phyloP scores from a whole-genome alignment of 345 rosid species.

The Hypericum androsaemum region DNA sequence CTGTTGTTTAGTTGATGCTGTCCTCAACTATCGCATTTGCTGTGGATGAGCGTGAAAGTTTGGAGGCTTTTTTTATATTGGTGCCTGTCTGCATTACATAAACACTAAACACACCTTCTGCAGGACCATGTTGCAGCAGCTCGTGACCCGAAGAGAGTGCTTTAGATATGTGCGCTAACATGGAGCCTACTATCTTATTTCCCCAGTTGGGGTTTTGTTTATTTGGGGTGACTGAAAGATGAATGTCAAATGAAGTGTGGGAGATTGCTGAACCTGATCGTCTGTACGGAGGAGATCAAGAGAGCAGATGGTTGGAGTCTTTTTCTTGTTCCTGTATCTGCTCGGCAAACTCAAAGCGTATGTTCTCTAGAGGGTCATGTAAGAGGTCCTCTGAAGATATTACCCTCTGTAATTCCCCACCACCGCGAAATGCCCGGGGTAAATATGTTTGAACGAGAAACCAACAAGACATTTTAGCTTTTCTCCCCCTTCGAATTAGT shows the following conservation, averaged over 20 bases:
- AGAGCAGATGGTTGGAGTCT: constrained; percentile 15
- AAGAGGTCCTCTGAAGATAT: constrained; percentile 3
- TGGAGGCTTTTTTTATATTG: too few species aligned
- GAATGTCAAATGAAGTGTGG: too few species aligned
- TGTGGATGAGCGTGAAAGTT: too few species aligned
- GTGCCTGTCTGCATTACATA: too few species aligned
- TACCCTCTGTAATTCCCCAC: constrained; percentile 12
- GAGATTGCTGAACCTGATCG: constrained; percentile 9
- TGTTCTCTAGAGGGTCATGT: constrained; percentile 12
- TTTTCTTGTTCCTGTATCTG: not conserved
- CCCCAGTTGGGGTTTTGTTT: not conserved
- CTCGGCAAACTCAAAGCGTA: constrained; percentile 1
- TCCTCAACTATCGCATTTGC: too few species aligned
- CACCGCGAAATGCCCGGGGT: constrained; percentile 4
- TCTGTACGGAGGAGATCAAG: constrained; percentile 14
- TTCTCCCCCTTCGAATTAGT: too few species aligned
- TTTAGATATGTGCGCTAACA: constrained; percentile 12
- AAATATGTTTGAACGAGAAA: constrained; percentile 2
- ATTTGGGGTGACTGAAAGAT: constrained; percentile 7
- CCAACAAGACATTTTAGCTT: constrained; percentile 1
- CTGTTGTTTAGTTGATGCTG: too few species aligned
- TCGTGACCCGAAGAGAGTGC: constrained; percentile 64
- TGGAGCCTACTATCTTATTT: constrained; percentile 1
- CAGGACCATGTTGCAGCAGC: constrained; percentile 79
- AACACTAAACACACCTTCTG: constrained; percentile 5